phyloP scores from a whole-genome alignment of 2,329 filamentous ascomycete genomes.

The Apiospora koreana region DNA sequence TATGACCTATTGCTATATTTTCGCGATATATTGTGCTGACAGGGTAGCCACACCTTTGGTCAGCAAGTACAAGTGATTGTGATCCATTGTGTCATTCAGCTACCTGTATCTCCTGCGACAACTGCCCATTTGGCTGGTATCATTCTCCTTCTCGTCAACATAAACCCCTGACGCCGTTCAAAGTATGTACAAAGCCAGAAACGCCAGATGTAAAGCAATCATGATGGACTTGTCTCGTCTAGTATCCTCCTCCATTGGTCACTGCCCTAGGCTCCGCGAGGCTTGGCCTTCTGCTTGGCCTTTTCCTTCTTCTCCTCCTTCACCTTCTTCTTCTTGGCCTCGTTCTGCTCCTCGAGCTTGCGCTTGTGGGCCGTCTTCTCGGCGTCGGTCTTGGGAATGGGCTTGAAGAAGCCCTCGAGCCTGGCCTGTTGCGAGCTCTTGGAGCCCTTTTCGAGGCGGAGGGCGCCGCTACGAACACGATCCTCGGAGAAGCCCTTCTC shows the following conservation, averaged over 20 bases:
- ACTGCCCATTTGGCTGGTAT: neutral
- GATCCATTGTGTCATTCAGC: neutral
- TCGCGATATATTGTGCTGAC: no score
- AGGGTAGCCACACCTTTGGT: no score
- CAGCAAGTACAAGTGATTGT: neutral
- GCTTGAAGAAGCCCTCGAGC: slow-evolving; percentile 96
- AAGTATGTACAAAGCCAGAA: neutral
- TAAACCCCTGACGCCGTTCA: neutral
- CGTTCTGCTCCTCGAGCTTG: slow-evolving; percentile 89
- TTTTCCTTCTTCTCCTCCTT: slow-evolving; percentile 97
- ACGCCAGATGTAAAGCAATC: slow-evolving; percentile 4
- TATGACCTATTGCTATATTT: no score
- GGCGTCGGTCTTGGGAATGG: slow-evolving; percentile 81
- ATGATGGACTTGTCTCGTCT: neutral
- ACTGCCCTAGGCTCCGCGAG: slow-evolving; percentile 57
- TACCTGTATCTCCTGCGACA: neutral
- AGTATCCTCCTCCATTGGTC: neutral
- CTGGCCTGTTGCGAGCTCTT: slow-evolving; percentile 90
- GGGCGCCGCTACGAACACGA: slow-evolving; percentile 77
- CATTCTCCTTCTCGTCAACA: neutral
- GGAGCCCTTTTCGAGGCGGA: slow-evolving; percentile 82
- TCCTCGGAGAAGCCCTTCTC: slow-evolving; percentile 99
- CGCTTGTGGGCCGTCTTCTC: slow-evolving; percentile 86
- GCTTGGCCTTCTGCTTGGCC: slow-evolving; percentile 86
- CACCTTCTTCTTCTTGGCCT: slow-evolving; percentile 91